These are phyloP conservation scores for Fusarium avenaceum DNA, from an alignment of 2,329 filamentous ascomycete genomes.

Conservation along the genomic window DNA sequence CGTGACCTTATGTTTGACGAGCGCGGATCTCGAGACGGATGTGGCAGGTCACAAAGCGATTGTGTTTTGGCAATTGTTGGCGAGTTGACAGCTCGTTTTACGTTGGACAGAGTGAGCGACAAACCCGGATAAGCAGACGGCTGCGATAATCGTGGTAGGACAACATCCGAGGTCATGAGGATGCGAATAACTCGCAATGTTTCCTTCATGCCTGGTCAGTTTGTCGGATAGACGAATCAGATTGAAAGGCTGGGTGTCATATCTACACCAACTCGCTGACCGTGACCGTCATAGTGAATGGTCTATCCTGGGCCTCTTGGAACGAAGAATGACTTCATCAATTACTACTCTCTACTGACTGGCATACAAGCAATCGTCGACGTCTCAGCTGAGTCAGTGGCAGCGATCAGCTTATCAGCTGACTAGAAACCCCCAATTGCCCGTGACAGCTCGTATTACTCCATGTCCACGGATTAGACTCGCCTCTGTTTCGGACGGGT, in stretches of 20 bases:
- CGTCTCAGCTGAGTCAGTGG: slow-evolving; percentile 16
- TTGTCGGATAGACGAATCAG: not conserved
- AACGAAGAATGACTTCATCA: not conserved
- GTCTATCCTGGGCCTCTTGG: not conserved
- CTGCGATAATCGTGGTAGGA: slow-evolving; percentile 13
- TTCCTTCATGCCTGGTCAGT: not conserved
- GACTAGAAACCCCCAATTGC: slow-evolving; percentile 12
- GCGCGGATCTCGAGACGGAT: slow-evolving; percentile 26
- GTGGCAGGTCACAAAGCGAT: slow-evolving; percentile 24
- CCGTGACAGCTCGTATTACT: slow-evolving; percentile 16
- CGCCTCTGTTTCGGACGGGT: slow-evolving; percentile 35
- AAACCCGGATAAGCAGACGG: slow-evolving; percentile 11
- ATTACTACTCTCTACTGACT: not conserved
- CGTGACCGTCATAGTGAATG: not conserved
- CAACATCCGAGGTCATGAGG: slow-evolving; percentile 9
- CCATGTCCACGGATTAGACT: slow-evolving; percentile 15
- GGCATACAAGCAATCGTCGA: not conserved
- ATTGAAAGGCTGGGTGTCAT: not conserved
- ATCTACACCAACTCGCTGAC: not conserved
- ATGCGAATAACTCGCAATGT: slow-evolving; percentile 2
- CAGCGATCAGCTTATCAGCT: slow-evolving; percentile 12
- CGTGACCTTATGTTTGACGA: slow-evolving; percentile 24
- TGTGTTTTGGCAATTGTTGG: slow-evolving; percentile 25
- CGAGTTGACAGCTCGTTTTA: slow-evolving; percentile 31
- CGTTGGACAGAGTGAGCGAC: slow-evolving; percentile 1